phyloP scores from a whole-genome alignment of 805 yeast genomes.

The Priceomyces haplophilus region DNA sequence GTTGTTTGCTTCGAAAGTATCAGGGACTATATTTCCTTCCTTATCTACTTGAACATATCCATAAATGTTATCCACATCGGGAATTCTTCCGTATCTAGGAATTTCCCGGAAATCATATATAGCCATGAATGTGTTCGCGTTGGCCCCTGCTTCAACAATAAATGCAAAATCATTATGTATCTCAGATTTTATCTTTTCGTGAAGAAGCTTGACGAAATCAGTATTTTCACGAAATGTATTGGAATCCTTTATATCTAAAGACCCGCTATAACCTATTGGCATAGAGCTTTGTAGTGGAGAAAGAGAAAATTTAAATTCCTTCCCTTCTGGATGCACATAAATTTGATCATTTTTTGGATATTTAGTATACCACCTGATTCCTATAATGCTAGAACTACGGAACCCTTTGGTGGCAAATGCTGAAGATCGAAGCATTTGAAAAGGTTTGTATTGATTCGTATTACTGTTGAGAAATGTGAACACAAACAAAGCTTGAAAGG shows the following conservation, averaged over 20 bases:
- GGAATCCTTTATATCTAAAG: conserved; percentile 15
- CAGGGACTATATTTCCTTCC: conserved; percentile 52
- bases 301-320: conserved; percentile 16
- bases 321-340: conserved; percentile 14
- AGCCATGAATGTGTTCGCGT: conserved; percentile 58
- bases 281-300: conserved; percentile 19
- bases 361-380: conserved; percentile 7
- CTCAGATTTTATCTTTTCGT: conserved; percentile 20
- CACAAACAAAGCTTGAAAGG: too few relatives aligned
- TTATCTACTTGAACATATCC: conserved; percentile 65
- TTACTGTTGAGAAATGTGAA: too few relatives aligned
- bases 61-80: conserved; percentile 66
- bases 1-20: conserved; percentile 54
- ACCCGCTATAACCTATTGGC: conserved; percentile 19
- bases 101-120: conserved; percentile 66
- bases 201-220: conserved; percentile 26
- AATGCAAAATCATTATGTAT: conserved; percentile 49
- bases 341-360: conserved; percentile 18
- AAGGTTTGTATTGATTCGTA: too few relatives aligned
- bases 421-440: too few relatives aligned
- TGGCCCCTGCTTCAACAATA: conserved; percentile 53
- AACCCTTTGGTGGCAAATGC: too few relatives aligned
- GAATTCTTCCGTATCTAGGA: conserved; percentile 63
- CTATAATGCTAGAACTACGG: too few relatives aligned
- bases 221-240: conserved; percentile 23